These are phyloP conservation scores for Carex pumila DNA, from an alignment of 176 grass and related monocot species.

Conservation along the genomic window DNA sequence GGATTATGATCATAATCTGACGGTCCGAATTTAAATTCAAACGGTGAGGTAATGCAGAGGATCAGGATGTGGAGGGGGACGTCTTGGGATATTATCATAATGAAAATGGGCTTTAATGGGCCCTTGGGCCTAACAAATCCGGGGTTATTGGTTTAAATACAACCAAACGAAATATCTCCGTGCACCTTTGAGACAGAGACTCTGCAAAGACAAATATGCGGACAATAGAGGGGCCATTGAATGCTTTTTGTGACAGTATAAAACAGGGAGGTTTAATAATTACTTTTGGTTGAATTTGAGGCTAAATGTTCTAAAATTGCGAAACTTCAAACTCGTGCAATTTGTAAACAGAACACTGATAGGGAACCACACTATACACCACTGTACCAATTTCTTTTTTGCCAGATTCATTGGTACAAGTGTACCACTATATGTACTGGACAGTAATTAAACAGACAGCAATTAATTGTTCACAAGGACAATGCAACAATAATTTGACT, in stretches of 20 bases:
- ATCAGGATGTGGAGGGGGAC: too few species aligned
- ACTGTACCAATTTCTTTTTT: neutral
- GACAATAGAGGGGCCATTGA: neutral
- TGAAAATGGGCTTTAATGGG: neutral
- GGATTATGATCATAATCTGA: too few species aligned
- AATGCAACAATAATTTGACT: slow-evolving; percentile 15
- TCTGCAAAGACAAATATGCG: neutral
- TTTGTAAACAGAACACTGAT: neutral
- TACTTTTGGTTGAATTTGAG: neutral
- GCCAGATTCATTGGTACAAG: neutral
- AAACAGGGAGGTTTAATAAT: neutral
- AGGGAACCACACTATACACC: neutral
- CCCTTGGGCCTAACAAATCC: neutral
- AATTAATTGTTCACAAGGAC: neutral
- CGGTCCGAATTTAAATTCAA: too few species aligned
- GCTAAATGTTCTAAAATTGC: neutral
- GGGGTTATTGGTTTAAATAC: neutral
- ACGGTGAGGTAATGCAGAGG: too few species aligned
- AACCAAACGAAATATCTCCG: neutral
- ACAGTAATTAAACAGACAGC: neutral
- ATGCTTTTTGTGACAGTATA: neutral
- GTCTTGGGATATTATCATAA: neutral
- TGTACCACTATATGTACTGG: neutral
- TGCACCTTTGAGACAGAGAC: neutral
- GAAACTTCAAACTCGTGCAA: neutral